Base-by-base conservation (phyloP, 257 asterid species). In the Nemophila menziesii region DNA sequence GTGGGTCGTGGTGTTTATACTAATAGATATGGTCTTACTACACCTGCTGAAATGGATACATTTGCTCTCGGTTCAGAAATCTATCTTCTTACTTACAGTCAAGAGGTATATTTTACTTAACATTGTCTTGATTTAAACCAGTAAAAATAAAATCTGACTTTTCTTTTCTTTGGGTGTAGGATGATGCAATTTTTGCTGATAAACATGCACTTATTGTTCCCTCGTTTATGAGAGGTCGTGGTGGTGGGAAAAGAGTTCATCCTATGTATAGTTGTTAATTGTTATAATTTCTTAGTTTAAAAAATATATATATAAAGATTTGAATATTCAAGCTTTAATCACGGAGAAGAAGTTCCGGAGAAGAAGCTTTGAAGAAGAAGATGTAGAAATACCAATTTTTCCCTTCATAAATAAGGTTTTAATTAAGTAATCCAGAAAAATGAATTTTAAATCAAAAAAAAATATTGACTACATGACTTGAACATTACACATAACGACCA, bases 191-290 rank as follows among this genome's bases (percentile, higher is more conserved):
- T 51, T 83, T 95, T 13, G 89, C 97, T 5, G 97, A 87, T 57
- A 80, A 75, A 67, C 97, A 87, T 65, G 97, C 97, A 26, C 83
- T 83, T 14, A 87, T 82, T 22, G 60, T 87, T 39, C 95, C 97
- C 15, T 95, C 97, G 3, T 80, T 65, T 23, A 64, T 62, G 75
- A n/a, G n/a, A n/a, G n/a, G n/a, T n/a, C n/a, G n/a, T n/a, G 72
- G 73, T 11, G 78, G 76, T 19, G 97, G 95, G 40, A 87, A 71
- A 57, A 73, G 86, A 63, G 68, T 83, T 37, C 93, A 87, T 64
- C 89, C 86, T 2, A 55, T 71, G 63, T n/a, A n/a, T n/a, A n/a
- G n/a, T n/a, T n/a, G n/a, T n/a, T n/a, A n/a, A n/a, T n/a, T n/a
- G n/a, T n/a, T n/a, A n/a, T n/a, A n/a, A n/a, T n/a, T n/a, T n/a